phyloP scores from a whole-genome alignment of 441 rosid species.

The Euphorbia neoarborescens region DNA sequence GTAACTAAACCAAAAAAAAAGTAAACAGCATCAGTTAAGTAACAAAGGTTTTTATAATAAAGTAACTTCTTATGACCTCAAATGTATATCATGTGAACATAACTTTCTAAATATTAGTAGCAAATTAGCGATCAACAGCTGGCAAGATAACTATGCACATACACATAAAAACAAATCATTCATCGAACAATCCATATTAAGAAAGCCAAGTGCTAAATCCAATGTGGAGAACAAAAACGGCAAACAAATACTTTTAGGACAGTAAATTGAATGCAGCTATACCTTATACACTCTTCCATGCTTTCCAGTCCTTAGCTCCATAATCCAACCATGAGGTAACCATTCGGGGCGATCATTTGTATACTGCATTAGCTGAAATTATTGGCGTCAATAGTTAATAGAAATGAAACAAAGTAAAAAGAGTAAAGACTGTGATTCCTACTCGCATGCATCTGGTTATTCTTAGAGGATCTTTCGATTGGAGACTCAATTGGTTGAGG shows the following conservation, averaged over 20 bases:
- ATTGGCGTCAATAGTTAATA: conserved; percentile 3
- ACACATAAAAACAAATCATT: neutral
- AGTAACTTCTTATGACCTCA: neutral
- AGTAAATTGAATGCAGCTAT: conserved; percentile 6
- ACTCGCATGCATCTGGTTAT: conserved; percentile 24
- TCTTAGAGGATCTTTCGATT: conserved; percentile 15
- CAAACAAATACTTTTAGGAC: conserved; percentile 13
- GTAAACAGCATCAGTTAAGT: too few species aligned
- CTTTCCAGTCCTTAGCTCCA: conserved; percentile 22
- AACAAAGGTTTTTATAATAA: neutral
- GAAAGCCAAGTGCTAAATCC: neutral
- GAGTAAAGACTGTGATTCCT: conserved; percentile 1
- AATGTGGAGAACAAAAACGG: neutral
- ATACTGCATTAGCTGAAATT: conserved; percentile 20
- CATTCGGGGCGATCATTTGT: conserved; percentile 28
- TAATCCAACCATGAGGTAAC: conserved; percentile 39
- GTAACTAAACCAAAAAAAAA: too few species aligned
- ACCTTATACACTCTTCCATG: conserved; percentile 38
- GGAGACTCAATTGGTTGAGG: conserved; percentile 7
- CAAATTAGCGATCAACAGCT: conserved; percentile 5
- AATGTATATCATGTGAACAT: neutral
- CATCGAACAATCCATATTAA: neutral
- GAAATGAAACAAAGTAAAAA: conserved; percentile 7
- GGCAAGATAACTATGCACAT: neutral
- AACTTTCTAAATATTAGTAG: neutral